Base-by-base conservation (phyloP, 257 asterid species). In the Cynanchum wilfordii region DNA sequence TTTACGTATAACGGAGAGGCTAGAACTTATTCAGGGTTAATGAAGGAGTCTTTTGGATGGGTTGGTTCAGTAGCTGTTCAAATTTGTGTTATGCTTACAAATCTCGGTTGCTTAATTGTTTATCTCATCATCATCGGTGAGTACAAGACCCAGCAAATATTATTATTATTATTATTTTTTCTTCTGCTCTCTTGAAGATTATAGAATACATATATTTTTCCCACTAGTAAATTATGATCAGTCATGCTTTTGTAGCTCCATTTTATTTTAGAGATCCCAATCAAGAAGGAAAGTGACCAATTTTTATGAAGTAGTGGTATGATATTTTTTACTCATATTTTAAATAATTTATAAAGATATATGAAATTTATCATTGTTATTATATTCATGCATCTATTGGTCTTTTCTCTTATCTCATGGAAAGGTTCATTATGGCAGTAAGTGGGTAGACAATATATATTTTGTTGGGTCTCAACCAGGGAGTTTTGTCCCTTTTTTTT, bases 21-120 rank as follows among this genome's bases (percentile, higher is more conserved):
- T 42, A 82, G 88, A 72, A 91, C 99, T 0, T 94, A 94, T 74
- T 96, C 98, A 30, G 96, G 87, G 1, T 72, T 91, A 30, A 88
- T 94, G 99, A 87, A 81, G 79, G 99, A 94, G 87, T 86, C 96
- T 0, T 94, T 89, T 70, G 99, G 98, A 1, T 69, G 83, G 76
- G 64, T 76, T 60, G 99, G 98, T 17, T 84, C 97, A 2, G 73
- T 83, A 27, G 86, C 89, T 1, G 96, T 94, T 19, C 99, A 94
- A 88, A 84, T 94, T 5, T 86, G 85, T 40, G 88, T 94, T 38
- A 86, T 94, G 87, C 78, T 94, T 59, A 89, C 95, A 0, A 94
- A 87, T 77, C 89, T 94, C 3, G 99, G 99, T 36, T 94, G 99
- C 84, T 86, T 94, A 76, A 89, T 89, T 64, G 85, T 94, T 88